Percentiles rank a stretch among this genome's conserved stretches.
These are phyloP conservation scores for Oryza brachyantha DNA, from an alignment of 176 grass and related monocot genomes.

Conservation along the genomic window DNA sequence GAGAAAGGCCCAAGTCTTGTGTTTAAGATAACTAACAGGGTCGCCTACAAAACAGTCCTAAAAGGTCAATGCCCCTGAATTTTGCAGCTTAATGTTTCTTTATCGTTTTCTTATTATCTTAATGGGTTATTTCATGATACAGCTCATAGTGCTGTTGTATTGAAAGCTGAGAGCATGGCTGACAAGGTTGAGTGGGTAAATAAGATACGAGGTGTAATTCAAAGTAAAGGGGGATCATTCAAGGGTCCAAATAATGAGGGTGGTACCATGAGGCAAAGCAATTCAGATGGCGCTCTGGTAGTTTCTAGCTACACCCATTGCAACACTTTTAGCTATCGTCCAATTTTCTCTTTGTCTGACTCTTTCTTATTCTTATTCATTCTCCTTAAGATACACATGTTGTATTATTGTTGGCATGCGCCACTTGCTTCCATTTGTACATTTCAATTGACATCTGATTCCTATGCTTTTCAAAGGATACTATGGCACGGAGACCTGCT, in stretches of 20 bases:
- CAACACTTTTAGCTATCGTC: not conserved
- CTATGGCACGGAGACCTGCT: conserved; percentile 73
- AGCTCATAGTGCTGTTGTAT: conserved; percentile 87
- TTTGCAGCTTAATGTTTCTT: not conserved
- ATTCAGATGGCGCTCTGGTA: conserved; percentile 83
- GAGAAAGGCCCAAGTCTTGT: conserved; percentile 72
- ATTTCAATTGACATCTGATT: conserved; percentile 33
- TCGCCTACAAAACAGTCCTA: conserved; percentile 90
- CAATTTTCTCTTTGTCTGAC: not conserved
- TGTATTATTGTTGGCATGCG: not conserved
- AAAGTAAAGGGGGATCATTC: conserved; percentile 60
- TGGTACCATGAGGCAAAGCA: conserved; percentile 65
- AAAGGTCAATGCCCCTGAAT: conserved; percentile 59
- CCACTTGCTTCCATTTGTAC: not conserved
- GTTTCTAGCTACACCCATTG: not conserved
- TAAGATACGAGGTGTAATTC: conserved; percentile 81
- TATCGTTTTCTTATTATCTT: not conserved
- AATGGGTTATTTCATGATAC: conserved; percentile 23
- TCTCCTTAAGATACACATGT: not conserved
- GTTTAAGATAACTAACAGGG: conserved; percentile 95
- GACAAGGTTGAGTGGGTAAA: conserved; percentile 96
- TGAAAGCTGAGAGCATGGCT: conserved; percentile 84
- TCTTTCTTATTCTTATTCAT: not conserved
- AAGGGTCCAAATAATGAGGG: conserved; percentile 66
- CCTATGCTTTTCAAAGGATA: conserved; percentile 43